phyloP scores from a whole-genome alignment of 495 filamentous ascomycete species.

The Darksidea phi region DNA sequence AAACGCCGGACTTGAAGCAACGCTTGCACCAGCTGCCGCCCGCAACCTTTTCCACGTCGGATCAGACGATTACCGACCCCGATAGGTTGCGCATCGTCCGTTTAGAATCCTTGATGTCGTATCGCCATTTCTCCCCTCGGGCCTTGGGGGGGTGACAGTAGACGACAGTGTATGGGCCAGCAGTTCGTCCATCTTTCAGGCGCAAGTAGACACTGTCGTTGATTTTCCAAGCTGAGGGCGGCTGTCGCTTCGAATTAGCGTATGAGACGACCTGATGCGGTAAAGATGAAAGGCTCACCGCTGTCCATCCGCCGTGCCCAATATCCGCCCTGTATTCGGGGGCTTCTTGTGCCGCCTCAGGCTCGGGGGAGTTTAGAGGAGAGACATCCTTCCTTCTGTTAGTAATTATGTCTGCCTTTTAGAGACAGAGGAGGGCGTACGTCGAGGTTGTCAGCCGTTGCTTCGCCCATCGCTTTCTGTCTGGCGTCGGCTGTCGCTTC shows the following conservation, averaged over 20 bases:
- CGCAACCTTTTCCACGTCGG: too few relatives aligned
- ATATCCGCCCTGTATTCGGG: conserved; percentile 5
- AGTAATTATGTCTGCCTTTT: neutral
- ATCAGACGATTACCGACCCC: neutral
- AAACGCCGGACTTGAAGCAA: neutral
- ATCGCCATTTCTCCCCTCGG: conserved; percentile 1
- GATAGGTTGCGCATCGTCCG: neutral
- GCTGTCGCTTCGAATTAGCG: neutral
- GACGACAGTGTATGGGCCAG: neutral
- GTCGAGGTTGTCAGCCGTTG: too few relatives aligned
- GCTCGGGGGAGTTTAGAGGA: conserved; percentile 2
- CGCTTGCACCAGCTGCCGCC: neutral
- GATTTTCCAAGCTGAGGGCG: neutral
- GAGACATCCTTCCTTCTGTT: neutral
- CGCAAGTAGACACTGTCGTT: conserved; percentile 6
- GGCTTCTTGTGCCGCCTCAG: neutral
- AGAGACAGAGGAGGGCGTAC: neutral
- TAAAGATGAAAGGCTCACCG: neutral
- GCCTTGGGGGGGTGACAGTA: neutral
- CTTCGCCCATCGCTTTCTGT: too few relatives aligned
- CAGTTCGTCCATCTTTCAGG: conserved; percentile 2
- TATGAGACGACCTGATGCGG: neutral
- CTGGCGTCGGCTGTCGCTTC: too few relatives aligned
- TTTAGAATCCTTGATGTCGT: neutral
- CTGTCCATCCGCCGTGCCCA: neutral